Evolutionary conservation across 331 rosid genomes (phyloP).

Genomic region (Acacia concinna): DNA sequence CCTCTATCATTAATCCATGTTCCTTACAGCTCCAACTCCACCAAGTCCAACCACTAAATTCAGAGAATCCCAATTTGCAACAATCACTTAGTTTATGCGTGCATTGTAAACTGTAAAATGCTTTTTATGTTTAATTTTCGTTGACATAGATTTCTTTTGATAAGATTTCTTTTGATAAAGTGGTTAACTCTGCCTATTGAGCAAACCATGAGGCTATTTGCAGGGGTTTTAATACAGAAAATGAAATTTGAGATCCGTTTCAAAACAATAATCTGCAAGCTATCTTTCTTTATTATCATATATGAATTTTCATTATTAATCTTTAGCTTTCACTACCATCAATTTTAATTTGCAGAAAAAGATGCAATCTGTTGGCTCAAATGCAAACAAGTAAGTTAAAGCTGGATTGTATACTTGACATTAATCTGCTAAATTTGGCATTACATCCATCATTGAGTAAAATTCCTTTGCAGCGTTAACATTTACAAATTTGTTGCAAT

Average conservation of each 20-base stretch:
- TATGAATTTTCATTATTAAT: neutral
- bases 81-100: neutral
- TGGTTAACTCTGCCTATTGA: neutral
- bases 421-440: neutral
- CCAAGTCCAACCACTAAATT: neutral
- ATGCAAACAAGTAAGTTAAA: conserved; percentile 26
- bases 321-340: neutral
- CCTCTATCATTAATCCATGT: neutral
- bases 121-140: neutral
- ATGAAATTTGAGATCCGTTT: neutral
- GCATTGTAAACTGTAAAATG: neutral
- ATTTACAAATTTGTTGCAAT: neutral
- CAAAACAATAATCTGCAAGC: neutral
- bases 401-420: neutral
- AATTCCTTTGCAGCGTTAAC: neutral
- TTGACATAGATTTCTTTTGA: neutral
- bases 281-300: neutral
- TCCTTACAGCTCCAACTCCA: neutral
- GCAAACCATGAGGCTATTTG: neutral
- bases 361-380: conserved; percentile 4
- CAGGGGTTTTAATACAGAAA: neutral
- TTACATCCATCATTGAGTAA: neutral
- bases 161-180: neutral
- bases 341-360: conserved; percentile 18
- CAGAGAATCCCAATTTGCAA: neutral